These are phyloP conservation scores for Irpex lacteus DNA, from an alignment of 1,284 basidiomycete genomes.

Conservation along the genomic window DNA sequence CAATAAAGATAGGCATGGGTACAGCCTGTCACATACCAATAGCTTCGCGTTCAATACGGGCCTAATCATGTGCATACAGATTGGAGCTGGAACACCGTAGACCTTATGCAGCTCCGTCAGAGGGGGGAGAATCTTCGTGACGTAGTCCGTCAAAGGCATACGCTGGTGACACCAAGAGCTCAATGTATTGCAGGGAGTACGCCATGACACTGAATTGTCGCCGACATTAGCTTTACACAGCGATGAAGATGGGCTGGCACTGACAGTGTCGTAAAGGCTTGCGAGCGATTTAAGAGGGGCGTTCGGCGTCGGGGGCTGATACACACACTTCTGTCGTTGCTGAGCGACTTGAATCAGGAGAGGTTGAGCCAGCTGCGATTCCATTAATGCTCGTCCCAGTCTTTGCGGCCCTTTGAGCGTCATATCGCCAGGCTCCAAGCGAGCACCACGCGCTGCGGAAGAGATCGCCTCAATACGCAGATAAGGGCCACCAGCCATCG, in stretches of 20 bases:
- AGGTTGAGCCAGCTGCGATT: constrained; percentile 73
- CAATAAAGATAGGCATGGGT: constrained; percentile 7
- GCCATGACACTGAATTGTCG: constrained; percentile 59
- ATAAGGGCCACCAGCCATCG: constrained; percentile 87
- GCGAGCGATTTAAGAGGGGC: constrained; percentile 82
- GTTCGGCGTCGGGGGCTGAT: constrained; percentile 50
- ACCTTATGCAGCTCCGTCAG: constrained; percentile 68
- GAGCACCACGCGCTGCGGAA: constrained; percentile 66
- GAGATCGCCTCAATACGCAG: constrained; percentile 86
- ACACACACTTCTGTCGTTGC: constrained; percentile 81
- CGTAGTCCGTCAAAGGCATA: constrained; percentile 60
- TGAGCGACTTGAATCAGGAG: constrained; percentile 88
- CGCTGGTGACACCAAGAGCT: constrained; percentile 64
- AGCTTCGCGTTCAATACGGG: constrained; percentile 72
- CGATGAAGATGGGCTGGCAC: constrained; percentile 27
- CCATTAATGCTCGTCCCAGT: constrained; percentile 69
- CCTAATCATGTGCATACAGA: constrained; percentile 90
- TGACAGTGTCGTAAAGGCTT: constrained; percentile 82
- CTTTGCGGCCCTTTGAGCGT: constrained; percentile 62
- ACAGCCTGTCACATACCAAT: constrained; percentile 42
- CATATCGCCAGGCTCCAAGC: constrained; percentile 63
- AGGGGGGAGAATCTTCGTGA: constrained; percentile 63
- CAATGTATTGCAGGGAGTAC: constrained; percentile 75
- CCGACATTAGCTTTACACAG: background rate
- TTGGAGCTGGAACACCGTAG: constrained; percentile 77